phyloP scores from a whole-genome alignment of 805 yeast genomes.

The Zygotorulaspora danielsina region DNA sequence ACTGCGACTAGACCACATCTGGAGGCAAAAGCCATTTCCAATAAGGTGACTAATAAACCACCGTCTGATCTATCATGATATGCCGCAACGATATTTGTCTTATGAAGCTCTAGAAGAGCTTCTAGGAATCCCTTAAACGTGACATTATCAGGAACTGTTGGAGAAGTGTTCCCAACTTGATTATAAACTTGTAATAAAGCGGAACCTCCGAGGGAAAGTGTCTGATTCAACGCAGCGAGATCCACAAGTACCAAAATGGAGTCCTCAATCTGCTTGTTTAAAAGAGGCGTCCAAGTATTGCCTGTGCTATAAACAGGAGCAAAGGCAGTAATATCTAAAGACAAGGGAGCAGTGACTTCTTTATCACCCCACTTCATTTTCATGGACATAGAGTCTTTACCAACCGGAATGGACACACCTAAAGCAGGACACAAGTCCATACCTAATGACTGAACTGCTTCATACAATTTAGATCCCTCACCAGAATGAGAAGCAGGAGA shows the following conservation, averaged over 20 bases:
- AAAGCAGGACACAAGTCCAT: slow-evolving; percentile 89
- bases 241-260: slow-evolving; percentile 76
- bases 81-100: slow-evolving; percentile 62
- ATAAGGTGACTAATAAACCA: slow-evolving; percentile 78
- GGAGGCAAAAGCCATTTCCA: slow-evolving; percentile 97
- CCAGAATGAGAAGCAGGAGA: slow-evolving; percentile 92
- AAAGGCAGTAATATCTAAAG: slow-evolving; percentile 87
- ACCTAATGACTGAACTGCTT: slow-evolving; percentile 96
- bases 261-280: slow-evolving; percentile 48
- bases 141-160: slow-evolving; percentile 69
- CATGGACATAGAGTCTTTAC: slow-evolving; percentile 99
- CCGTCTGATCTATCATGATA: slow-evolving; percentile 98
- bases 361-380: slow-evolving; percentile 94
- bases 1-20: slow-evolving; percentile 73
- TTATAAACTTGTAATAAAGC: slow-evolving; percentile 91
- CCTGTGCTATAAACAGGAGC: slow-evolving; percentile 81
- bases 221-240: slow-evolving; percentile 51
- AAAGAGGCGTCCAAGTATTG: slow-evolving; percentile 92
- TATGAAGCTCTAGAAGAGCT: slow-evolving; percentile 69
- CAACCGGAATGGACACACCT: slow-evolving; percentile 92
- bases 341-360: slow-evolving; percentile 93
- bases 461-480: slow-evolving; percentile 91
- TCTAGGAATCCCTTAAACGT: slow-evolving; percentile 66
- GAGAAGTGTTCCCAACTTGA: slow-evolving; percentile 77
- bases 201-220: slow-evolving; percentile 79